Base-by-base conservation (phyloP, 2,329 filamentous ascomycete genomes). In the Xylariaceae sp. region DNA sequence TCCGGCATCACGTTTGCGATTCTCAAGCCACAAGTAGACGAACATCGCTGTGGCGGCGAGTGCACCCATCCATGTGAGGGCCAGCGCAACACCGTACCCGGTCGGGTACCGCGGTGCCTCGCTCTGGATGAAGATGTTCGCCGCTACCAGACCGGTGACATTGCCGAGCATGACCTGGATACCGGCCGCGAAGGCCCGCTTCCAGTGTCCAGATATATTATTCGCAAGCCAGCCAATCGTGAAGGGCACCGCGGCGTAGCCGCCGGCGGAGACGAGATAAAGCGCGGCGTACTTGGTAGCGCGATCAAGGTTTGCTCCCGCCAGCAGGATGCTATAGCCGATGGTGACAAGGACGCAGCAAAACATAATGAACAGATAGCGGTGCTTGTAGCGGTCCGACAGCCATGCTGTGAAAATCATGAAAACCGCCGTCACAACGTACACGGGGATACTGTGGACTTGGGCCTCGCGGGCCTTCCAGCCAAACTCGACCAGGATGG, bases 191-290 rank as follows among this genome's bases (percentile, higher is more conserved):
- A 76, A 74, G 3, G 77, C 72, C 41, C 75, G 74, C 63, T 81
- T 81, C 58, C 76, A 80, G 52, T 76, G 74, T 1, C 78, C 79
- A 0, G 74, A 73, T 0, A 80, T 64, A 54, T 81, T 81, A 66
- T 80, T 80, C 9, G 72, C 67, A 1, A 80, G 71, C 78, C 77
- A 80, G 2, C 70, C 72, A 15, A 80, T 61, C 1, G 65, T 61
- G 29, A 73, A 63, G 5, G 72, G 70, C 13, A 66, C 66, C 8
- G 58, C 58, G 16, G 68, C 66, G 51, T 68, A 71, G 5, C 67
- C 70, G 15, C 71, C 72, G 2, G 65, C 56, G 4, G 65, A 64
- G 9, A 71, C 62, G 18, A 74, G 62, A 61, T 74, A 74, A 10
- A 69, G 56, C 32, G 71, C 70, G 37, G 59, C 65, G 52, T 72